Evolutionary conservation across 768 basidiomycete species (phyloP).

Genomic region (Termitomyces sp.): DNA sequence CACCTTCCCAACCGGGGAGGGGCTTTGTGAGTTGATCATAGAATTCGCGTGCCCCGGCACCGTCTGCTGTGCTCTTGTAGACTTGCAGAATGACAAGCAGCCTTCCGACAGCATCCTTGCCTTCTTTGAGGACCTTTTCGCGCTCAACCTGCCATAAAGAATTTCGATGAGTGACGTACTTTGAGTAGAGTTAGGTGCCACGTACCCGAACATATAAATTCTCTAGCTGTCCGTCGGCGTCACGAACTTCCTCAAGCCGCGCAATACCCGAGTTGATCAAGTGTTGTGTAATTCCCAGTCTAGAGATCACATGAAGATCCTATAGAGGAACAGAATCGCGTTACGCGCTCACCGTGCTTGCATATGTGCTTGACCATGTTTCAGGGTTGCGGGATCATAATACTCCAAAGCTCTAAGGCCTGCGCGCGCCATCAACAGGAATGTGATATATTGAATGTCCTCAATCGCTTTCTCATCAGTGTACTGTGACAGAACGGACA

Average conservation of each 20-base stretch:
- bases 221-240: slow-evolving; percentile 49
- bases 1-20: slow-evolving; percentile 61
- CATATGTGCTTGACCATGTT: slow-evolving; percentile 90
- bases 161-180: not conserved
- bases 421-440: slow-evolving; percentile 81
- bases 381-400: slow-evolving; percentile 74
- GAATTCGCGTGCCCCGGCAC: slow-evolving; percentile 69
- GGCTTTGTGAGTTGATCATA: slow-evolving; percentile 80
- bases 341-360: slow-evolving; percentile 61
- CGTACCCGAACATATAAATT: slow-evolving; percentile 67
- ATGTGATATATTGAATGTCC: slow-evolving; percentile 76
- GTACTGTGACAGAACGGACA: slow-evolving; percentile 38
- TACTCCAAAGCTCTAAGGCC: slow-evolving; percentile 76
- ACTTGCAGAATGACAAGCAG: slow-evolving; percentile 79
- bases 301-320: slow-evolving; percentile 18
- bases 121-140: slow-evolving; percentile 55
- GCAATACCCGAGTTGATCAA: slow-evolving; percentile 69
- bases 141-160: slow-evolving; percentile 57
- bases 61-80: slow-evolving; percentile 82
- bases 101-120: slow-evolving; percentile 62
- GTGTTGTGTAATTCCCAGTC: slow-evolving; percentile 79
- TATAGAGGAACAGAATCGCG: not conserved
- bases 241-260: slow-evolving; percentile 61
- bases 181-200: not conserved
- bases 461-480: slow-evolving; percentile 61